Conservation (phyloP, 2,329 filamentous ascomycete species). For the Verticillium alfalfae region DNA sequence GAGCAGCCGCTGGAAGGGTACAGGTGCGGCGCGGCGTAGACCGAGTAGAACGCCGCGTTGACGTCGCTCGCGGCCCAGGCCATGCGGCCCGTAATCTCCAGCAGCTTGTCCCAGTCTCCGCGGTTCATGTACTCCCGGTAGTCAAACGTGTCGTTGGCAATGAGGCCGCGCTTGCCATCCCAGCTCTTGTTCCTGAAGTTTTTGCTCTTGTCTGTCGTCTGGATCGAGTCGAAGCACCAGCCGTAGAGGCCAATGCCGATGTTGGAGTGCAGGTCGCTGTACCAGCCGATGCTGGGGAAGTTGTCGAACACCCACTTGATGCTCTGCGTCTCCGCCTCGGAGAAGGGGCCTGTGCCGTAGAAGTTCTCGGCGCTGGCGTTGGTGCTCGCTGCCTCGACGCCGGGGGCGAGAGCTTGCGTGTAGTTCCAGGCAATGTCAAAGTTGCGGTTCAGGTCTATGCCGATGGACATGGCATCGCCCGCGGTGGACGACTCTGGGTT, state of each 20-base stretch:
- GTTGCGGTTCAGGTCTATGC: conserved; percentile 51
- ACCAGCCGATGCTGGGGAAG: conserved; percentile 41
- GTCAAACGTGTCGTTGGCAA: conserved; percentile 20
- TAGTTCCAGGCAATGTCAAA: conserved; percentile 55
- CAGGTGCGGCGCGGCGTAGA: neutral
- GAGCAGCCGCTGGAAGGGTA: neutral
- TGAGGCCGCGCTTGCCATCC: conserved; percentile 34
- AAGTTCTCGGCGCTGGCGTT: conserved; percentile 33
- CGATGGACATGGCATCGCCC: conserved; percentile 23
- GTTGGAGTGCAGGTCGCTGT: conserved; percentile 44
- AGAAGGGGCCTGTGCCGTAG: conserved; percentile 38
- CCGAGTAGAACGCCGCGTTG: neutral
- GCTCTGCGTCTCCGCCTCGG: conserved; percentile 43
- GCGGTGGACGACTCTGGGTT: conserved; percentile 31
- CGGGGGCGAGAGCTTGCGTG: conserved; percentile 27
- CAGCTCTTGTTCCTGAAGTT: conserved; percentile 42
- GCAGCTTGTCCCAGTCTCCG: neutral
- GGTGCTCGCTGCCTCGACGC: conserved; percentile 21
- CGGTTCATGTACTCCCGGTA: conserved; percentile 31
- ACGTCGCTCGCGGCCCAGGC: neutral
- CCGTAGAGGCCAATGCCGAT: conserved; percentile 40
- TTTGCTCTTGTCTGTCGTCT: conserved; percentile 29
- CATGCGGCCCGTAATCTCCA: neutral
- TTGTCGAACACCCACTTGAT: conserved; percentile 41
- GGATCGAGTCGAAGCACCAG: conserved; percentile 44